Conservation (phyloP, 1,284 basidiomycete species). For the Sporisorium reilianum region DNA sequence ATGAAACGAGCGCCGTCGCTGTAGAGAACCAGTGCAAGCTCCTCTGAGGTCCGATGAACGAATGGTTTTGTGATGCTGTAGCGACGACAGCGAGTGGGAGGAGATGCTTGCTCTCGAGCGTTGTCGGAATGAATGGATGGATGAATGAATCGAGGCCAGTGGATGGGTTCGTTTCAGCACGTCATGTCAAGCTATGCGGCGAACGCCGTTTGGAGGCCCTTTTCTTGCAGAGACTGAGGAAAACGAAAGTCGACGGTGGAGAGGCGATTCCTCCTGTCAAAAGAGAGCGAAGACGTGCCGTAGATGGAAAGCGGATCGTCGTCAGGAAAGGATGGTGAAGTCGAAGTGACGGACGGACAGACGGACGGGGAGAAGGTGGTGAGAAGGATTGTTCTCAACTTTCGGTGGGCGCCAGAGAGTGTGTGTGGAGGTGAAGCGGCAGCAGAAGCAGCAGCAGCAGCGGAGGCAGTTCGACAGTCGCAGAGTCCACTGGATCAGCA, state of each 20-base stretch:
- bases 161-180: not conserved
- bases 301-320: not conserved
- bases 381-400: conserved; percentile 32
- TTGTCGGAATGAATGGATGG: not conserved
- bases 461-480: not conserved
- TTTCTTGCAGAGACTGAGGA: not conserved
- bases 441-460: conserved; percentile 11
- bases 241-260: not conserved
- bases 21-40: not conserved
- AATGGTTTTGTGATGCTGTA: not conserved
- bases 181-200: conserved; percentile 1
- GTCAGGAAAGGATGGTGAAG: not conserved
- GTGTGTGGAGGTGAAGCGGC: conserved; percentile 38
- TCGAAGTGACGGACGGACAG: conserved; percentile 3
- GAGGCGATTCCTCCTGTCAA: conserved; percentile 2
- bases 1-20: not conserved
- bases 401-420: not conserved
- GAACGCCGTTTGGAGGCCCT: not conserved
- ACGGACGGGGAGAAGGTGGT: not conserved
- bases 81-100: conserved; percentile 3
- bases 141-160: not conserved
- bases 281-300: not conserved
- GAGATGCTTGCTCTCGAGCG: not conserved
- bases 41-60: not conserved
- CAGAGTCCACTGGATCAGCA: not conserved